phyloP scores from a whole-genome alignment of 768 basidiomycete species.

The Boletus vermiculosoides region DNA sequence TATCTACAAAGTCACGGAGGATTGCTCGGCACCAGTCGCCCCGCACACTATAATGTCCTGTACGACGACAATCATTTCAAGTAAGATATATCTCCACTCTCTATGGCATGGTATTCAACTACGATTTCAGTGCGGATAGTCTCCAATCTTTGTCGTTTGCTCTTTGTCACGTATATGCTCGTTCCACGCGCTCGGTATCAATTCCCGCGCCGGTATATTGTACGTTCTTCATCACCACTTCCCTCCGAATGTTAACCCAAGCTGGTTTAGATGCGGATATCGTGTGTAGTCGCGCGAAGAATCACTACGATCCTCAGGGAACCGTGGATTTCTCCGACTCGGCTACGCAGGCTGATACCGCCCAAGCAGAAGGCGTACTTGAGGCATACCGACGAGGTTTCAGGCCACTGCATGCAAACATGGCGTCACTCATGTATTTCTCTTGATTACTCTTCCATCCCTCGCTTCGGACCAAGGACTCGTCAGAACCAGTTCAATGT shows the following conservation, averaged over 20 bases:
- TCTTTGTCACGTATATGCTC: slow-evolving; percentile 77
- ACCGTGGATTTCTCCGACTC: slow-evolving; percentile 59
- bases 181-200: slow-evolving; percentile 77
- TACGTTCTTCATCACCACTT: slow-evolving; percentile 33
- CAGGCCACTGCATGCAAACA: slow-evolving; percentile 53
- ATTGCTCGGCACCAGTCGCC: slow-evolving; percentile 71
- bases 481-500: neutral
- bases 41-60: slow-evolving; percentile 51
- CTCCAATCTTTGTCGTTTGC: slow-evolving; percentile 73
- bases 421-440: slow-evolving; percentile 59
- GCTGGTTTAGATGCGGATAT: slow-evolving; percentile 64
- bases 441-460: slow-evolving; percentile 30
- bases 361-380: slow-evolving; percentile 40
- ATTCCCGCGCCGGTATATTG: slow-evolving; percentile 84
- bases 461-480: neutral
- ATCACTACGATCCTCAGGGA: slow-evolving; percentile 71
- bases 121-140: slow-evolving; percentile 50
- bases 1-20: slow-evolving; percentile 79
- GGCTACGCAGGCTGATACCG: slow-evolving; percentile 46
- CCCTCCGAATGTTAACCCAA: neutral
- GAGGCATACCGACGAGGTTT: slow-evolving; percentile 53
- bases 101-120: slow-evolving; percentile 5
- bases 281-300: slow-evolving; percentile 73
- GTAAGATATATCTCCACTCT: slow-evolving; percentile 30
- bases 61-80: slow-evolving; percentile 59